phyloP scores from a whole-genome alignment of 805 yeast species.

The Yamadazyma kitorensis region DNA sequence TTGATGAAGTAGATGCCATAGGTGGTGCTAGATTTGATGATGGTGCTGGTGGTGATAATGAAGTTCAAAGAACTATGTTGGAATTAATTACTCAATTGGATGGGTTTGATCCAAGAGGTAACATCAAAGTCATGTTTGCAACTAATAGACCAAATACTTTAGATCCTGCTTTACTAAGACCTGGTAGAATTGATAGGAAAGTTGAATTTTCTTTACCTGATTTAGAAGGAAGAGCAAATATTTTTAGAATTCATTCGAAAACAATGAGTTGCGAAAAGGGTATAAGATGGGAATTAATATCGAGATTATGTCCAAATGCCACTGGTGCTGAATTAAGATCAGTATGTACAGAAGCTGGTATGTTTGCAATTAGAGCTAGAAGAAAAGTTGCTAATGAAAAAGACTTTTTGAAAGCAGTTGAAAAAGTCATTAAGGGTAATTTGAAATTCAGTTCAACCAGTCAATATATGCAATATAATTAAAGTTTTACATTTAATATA shows the following conservation, averaged over 20 bases:
- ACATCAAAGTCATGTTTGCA: constrained; percentile 99
- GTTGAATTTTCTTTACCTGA: constrained; percentile 97
- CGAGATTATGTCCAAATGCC: constrained; percentile 95
- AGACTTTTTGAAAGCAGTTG: constrained; percentile 96
- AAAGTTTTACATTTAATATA: too few species aligned
- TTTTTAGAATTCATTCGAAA: constrained; percentile 94
- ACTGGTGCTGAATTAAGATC: constrained; percentile 99
- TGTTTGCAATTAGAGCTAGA: constrained; percentile 98
- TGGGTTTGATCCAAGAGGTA: constrained; percentile 98
- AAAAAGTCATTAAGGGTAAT: constrained; percentile 97
- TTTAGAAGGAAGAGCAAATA: constrained; percentile 96
- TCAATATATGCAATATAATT: constrained; percentile 98
- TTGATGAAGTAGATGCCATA: constrained; percentile 98
- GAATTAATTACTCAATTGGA: constrained; percentile 96
- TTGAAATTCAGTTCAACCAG: constrained; percentile 96
- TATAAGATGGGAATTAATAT: constrained; percentile 97
- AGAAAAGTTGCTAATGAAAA: constrained; percentile 98
- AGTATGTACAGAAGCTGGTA: constrained; percentile 99
- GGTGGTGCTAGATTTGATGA: constrained; percentile 99
- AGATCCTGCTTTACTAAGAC: constrained; percentile 96
- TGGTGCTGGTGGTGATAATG: constrained; percentile 99
- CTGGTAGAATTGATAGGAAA: constrained; percentile 98
- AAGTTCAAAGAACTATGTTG: constrained; percentile 98
- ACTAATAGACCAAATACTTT: constrained; percentile 97
- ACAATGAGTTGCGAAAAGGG: constrained; percentile 97